Base-by-base conservation (phyloP, 164 flowering plant genomes). In the Taxillus chinensis region DNA sequence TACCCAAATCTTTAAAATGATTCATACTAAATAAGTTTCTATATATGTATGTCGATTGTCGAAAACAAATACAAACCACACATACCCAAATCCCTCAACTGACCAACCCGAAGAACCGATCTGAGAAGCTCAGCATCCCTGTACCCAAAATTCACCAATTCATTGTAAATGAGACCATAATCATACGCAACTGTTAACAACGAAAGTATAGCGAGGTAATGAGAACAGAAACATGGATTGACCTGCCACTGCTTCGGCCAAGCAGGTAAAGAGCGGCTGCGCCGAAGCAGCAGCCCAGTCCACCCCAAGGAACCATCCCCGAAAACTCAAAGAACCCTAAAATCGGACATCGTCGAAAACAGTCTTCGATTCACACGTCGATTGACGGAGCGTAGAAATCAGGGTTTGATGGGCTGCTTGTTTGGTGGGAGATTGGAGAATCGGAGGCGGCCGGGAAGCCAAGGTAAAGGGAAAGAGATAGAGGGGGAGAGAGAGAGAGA, bases 201-300 rank as follows among this genome's bases (percentile, higher is more conserved):
- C 45, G 9, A 16, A 41, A 8, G 10, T 6, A 17, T 17, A 10
- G 63, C 53, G 3, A 9, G 15, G 55, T 5, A 6, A 43, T 5
- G 8, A 3, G 39, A 41, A 7, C 10, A 11, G 39, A 3, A 14
- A 40, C 8, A 43, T 39, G 51, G 16, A 42, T 42, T 5, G 15
- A 90, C 98, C 92, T 85, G 64, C 92, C 95, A 63, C 88, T 89
- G 79, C 83, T 91, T 66, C 95, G 79, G 7, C 99, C 99, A 11
- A 95, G 79, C 62, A 95, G 79, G 69, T 91, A 91, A 59, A 95
- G 88, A 52, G 95, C 98, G 43, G 96, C 95, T 5, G 95, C 96
- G 70, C 99, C 79, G 74, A 95, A 55, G 72, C 98, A 95, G 73
- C 99, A 95, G 63, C 84, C 75, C 27, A 95, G 7, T 58, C 96